Percentiles rank a stretch among this genome's conserved stretches.
Evolutionary conservation across 371 early-diverging fungal genomes (phyloP).

Genomic region (Mucor indicus): DNA sequence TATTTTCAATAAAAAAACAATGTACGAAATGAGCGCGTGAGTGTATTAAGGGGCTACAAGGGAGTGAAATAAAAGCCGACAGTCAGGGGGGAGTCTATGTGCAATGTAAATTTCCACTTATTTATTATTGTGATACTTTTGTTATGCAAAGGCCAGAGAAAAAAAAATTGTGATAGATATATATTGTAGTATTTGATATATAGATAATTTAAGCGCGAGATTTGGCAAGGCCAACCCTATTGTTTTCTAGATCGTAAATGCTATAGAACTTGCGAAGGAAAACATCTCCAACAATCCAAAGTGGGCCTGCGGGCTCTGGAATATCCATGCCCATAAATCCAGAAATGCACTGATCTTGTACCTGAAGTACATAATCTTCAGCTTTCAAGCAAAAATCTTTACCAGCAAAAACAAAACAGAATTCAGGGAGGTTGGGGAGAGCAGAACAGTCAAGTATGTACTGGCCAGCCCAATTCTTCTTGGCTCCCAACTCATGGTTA

Average conservation of each 20-base stretch:
- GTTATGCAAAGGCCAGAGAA: too few species aligned
- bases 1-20: too few species aligned
- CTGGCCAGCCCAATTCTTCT: slow-evolving; percentile 87
- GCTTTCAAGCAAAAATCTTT: slow-evolving; percentile 49
- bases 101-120: too few species aligned
- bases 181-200: too few species aligned
- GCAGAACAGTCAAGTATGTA: slow-evolving; percentile 76
- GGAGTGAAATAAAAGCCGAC: too few species aligned
- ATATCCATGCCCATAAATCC: slow-evolving; percentile 91
- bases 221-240: slow-evolving; percentile 74
- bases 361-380: slow-evolving; percentile 80
- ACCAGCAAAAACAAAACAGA: slow-evolving; percentile 75
- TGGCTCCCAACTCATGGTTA: slow-evolving; percentile 84
- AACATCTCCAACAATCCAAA: slow-evolving; percentile 86
- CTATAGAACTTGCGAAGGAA: slow-evolving; percentile 90
- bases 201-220: background rate
- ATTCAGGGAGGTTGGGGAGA: slow-evolving; percentile 68
- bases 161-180: too few species aligned
- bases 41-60: too few species aligned
- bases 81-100: too few species aligned
- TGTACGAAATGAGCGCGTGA: too few species aligned
- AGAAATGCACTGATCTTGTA: slow-evolving; percentile 80
- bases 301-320: slow-evolving; percentile 64
- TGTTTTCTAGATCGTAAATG: slow-evolving; percentile 81
- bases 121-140: too few species aligned